Evolutionary conservation across 805 yeast genomes (phyloP).

Genomic region (Lipomyces mesembrius): DNA sequence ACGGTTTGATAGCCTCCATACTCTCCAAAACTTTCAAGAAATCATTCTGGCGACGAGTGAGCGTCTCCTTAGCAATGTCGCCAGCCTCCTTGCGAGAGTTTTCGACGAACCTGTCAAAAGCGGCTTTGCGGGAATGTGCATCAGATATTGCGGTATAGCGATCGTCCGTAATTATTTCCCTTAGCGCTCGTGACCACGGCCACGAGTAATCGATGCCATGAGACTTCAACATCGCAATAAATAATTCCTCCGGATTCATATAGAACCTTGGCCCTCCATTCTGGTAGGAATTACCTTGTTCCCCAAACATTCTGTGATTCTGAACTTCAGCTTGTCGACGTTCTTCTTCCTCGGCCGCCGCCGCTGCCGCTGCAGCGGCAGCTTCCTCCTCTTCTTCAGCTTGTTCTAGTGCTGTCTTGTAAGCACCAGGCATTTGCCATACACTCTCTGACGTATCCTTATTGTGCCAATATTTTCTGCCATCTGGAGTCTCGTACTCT

Average conservation of each 20-base stretch:
- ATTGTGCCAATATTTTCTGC: slow-evolving; percentile 72
- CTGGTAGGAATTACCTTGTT: neutral
- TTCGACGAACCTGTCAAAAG: slow-evolving; percentile 66
- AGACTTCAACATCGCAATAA: slow-evolving; percentile 58
- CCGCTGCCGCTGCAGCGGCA: neutral
- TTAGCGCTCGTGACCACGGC: slow-evolving; percentile 72
- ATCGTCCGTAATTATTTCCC: slow-evolving; percentile 59
- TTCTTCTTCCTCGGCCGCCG: neutral
- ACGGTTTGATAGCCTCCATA: slow-evolving; percentile 27
- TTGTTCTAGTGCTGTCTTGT: slow-evolving; percentile 42
- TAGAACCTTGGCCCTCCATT: slow-evolving; percentile 2
- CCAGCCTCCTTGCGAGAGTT: slow-evolving; percentile 37
- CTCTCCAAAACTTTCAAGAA: slow-evolving; percentile 48
- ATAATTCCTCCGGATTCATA: slow-evolving; percentile 43
- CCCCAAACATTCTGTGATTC: neutral
- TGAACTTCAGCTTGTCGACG: slow-evolving; percentile 11
- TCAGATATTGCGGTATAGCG: slow-evolving; percentile 71
- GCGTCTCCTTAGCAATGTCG: slow-evolving; percentile 55
- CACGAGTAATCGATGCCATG: slow-evolving; percentile 70
- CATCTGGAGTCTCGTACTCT: slow-evolving; percentile 57
- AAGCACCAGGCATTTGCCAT: slow-evolving; percentile 76
- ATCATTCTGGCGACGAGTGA: slow-evolving; percentile 58
- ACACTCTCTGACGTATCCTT: slow-evolving; percentile 65
- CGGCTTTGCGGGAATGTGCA: slow-evolving; percentile 60
- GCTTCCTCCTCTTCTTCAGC: slow-evolving; percentile 33